These are phyloP conservation scores for Podospora anserina DNA, from an alignment of 495 filamentous ascomycete genomes.

Conservation along the genomic window DNA sequence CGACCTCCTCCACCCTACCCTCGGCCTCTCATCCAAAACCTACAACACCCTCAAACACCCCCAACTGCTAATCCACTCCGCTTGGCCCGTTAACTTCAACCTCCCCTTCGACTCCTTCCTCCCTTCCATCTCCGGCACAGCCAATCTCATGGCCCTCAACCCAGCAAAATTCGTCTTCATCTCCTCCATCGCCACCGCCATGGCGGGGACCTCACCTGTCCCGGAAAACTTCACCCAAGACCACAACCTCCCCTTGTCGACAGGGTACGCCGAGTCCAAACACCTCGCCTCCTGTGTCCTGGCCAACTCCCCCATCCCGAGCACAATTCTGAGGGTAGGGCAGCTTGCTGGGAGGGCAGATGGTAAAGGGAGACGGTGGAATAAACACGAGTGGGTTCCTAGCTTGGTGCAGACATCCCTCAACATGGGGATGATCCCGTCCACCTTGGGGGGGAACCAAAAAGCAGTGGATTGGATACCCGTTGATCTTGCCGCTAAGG, in stretches of 20 bases:
- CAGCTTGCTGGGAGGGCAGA: conserved; percentile 2
- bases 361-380: neutral
- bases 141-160: conserved; percentile 46
- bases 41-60: conserved; percentile 21
- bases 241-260: neutral
- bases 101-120: conserved; percentile 37
- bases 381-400: conserved; percentile 7
- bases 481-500: neutral
- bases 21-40: conserved; percentile 16
- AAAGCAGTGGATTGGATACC: conserved; percentile 1
- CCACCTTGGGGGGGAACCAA: neutral
- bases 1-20: neutral
- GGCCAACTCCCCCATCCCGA: neutral
- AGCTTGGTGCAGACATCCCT: neutral
- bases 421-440: neutral
- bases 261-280: conserved; percentile 2
- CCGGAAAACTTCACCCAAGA: neutral
- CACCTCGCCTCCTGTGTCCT: neutral
- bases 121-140: conserved; percentile 41
- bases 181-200: conserved; percentile 41
- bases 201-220: conserved; percentile 7
- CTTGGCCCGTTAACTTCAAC: conserved; percentile 49
- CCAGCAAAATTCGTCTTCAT: conserved; percentile 43
- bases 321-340: neutral
- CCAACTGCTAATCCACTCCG: conserved; percentile 43